These are phyloP conservation scores for Dactylorhiza incarnata DNA, from an alignment of 106 monocot genomes.

Conservation along the genomic window DNA sequence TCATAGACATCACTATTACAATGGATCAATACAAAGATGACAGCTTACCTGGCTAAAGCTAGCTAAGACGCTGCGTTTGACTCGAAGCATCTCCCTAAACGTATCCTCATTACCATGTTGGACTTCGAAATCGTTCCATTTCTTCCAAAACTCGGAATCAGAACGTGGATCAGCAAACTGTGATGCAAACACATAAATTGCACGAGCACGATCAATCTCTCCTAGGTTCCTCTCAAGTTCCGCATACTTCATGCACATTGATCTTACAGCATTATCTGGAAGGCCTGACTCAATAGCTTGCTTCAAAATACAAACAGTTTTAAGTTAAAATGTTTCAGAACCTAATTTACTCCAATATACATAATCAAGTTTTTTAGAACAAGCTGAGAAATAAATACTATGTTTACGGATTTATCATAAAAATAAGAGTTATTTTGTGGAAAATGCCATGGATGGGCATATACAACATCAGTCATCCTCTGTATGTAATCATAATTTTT, in stretches of 20 bases:
- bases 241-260: conserved; percentile 91
- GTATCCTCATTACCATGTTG: conserved; percentile 98
- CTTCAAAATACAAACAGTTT: conserved; percentile 29
- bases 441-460: not conserved
- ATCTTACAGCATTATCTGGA: conserved; percentile 69
- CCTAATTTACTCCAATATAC: not conserved
- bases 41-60: conserved; percentile 80
- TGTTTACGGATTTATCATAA: not conserved
- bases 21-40: not conserved
- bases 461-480: not conserved
- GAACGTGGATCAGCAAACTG: conserved; percentile 83
- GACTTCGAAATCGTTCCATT: conserved; percentile 95
- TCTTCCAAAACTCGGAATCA: conserved; percentile 78
- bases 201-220: conserved; percentile 93
- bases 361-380: not conserved
- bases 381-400: not conserved
- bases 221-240: conserved; percentile 91
- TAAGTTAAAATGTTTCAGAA: not conserved
- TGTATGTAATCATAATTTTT: not conserved
- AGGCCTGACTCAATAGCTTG: conserved; percentile 98
- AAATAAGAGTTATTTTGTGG: not conserved
- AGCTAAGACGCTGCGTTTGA: conserved; percentile 83
- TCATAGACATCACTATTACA: not conserved
- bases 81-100: conserved; percentile 91
- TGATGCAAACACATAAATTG: conserved; percentile 71